Evolutionary conservation across 371 early-diverging fungal genomes (phyloP).

Genomic region (Mortierella sp.): DNA sequence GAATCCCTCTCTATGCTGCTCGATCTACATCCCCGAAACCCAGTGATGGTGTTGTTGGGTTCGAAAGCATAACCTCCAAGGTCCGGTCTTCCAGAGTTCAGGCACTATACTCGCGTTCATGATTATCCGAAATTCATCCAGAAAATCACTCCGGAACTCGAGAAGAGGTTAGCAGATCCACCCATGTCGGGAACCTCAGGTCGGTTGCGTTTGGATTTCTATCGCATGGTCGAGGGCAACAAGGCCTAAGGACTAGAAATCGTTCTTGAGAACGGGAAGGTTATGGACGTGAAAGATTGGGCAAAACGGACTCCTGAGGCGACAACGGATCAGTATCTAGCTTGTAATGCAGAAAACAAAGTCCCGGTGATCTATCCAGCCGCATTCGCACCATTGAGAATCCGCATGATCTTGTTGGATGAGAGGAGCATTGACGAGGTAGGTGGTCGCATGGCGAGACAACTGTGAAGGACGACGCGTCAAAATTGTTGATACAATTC

Average conservation of each 20-base stretch:
- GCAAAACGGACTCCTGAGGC: constrained; percentile 9
- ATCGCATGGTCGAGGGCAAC: constrained; percentile 1
- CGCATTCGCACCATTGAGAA: constrained; percentile 21
- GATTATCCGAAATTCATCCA: constrained; percentile 22
- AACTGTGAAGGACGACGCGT: not conserved
- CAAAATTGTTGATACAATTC: constrained; percentile 1
- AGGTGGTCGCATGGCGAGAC: constrained; percentile 22
- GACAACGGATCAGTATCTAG: constrained; percentile 7
- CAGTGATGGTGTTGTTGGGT: constrained; percentile 3
- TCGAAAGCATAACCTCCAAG: constrained; percentile 3
- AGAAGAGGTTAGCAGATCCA: constrained; percentile 12
- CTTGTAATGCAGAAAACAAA: constrained; percentile 23
- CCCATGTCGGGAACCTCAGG: constrained; percentile 16
- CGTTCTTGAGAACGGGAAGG: not conserved
- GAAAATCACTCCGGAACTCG: constrained; percentile 19
- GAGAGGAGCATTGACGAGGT: constrained; percentile 26
- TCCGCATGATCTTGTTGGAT: constrained; percentile 22
- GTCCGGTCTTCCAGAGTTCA: constrained; percentile 3
- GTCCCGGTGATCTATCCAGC: constrained; percentile 9
- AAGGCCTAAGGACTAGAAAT: not conserved
- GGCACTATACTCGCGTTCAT: constrained; percentile 19
- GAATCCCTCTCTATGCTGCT: not conserved
- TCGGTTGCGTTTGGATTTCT: constrained; percentile 8
- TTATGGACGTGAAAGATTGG: constrained; percentile 10
- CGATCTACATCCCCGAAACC: constrained; percentile 16